Conservation (phyloP, 805 yeast genomes). For the Monosporozyma siamensis region DNA sequence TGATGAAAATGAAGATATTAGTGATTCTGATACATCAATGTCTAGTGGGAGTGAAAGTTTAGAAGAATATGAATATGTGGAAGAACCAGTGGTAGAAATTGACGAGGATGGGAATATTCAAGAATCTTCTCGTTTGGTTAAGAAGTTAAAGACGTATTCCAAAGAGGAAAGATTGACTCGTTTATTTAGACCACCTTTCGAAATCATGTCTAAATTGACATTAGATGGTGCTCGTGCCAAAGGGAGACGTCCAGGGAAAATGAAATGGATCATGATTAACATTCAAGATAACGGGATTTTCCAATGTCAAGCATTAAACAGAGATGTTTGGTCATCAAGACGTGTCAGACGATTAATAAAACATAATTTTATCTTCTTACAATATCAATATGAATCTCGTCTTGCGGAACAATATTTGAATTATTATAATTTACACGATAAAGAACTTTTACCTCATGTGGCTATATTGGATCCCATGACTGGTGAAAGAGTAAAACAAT, state of each 20-base stretch:
- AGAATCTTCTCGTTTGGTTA: constrained; percentile 25
- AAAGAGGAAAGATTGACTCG: constrained; percentile 56
- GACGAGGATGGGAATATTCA: constrained; percentile 32
- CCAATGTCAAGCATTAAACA: constrained; percentile 77
- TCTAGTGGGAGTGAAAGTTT: constrained; percentile 31
- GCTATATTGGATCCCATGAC: constrained; percentile 92
- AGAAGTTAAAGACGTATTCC: constrained; percentile 18
- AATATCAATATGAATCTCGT: constrained; percentile 69
- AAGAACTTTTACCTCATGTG: constrained; percentile 62
- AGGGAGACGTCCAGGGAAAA: constrained; percentile 40
- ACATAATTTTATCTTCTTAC: constrained; percentile 71
- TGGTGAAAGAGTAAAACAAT: constrained; percentile 74
- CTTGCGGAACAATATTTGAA: constrained; percentile 64
- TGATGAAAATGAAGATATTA: not conserved
- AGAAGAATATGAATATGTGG: constrained; percentile 27
- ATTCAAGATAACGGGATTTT: constrained; percentile 82
- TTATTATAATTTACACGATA: constrained; percentile 56
- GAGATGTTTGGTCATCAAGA: constrained; percentile 83
- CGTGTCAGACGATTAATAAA: constrained; percentile 55
- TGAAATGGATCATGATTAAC: constrained; percentile 80
- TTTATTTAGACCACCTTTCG: constrained; percentile 90
- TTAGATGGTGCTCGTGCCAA: constrained; percentile 63
- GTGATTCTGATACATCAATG: constrained; percentile 5
- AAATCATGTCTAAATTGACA: constrained; percentile 57
- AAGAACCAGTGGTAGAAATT: constrained; percentile 25